Percentiles rank a stretch among this genome's conserved stretches.
phyloP scores from a whole-genome alignment of 805 yeast species.

The Metschnikowia arizonensis region DNA sequence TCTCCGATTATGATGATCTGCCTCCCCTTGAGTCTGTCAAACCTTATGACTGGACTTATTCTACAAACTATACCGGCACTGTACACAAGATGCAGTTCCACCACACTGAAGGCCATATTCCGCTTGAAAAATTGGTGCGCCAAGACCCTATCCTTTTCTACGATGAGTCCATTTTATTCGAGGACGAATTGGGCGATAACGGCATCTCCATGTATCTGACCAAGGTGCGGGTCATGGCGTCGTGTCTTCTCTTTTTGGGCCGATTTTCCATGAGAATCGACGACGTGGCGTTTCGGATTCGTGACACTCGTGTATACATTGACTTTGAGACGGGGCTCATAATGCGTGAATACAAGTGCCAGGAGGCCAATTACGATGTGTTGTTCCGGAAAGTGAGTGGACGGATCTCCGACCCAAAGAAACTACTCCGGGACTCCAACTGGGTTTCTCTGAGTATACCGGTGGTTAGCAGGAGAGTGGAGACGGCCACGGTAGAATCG shows the following conservation, averaged over 20 bases:
- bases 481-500: slow-evolving; percentile 6
- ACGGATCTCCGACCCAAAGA: slow-evolving; percentile 37
- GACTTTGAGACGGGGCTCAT: slow-evolving; percentile 65
- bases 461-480: slow-evolving; percentile 26
- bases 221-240: slow-evolving; percentile 86
- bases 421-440: slow-evolving; percentile 64
- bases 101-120: slow-evolving; percentile 42
- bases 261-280: slow-evolving; percentile 87
- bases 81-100: slow-evolving; percentile 21
- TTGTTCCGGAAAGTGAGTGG: slow-evolving; percentile 25
- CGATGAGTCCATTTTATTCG: slow-evolving; percentile 84
- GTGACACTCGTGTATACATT: slow-evolving; percentile 80
- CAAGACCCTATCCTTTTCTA: slow-evolving; percentile 86
- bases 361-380: slow-evolving; percentile 36
- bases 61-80: slow-evolving; percentile 73
- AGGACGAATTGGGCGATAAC: slow-evolving; percentile 95
- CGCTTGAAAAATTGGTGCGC: slow-evolving; percentile 60
- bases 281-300: slow-evolving; percentile 75
- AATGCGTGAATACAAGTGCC: slow-evolving; percentile 73
- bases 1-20: neutral
- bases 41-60: slow-evolving; percentile 96
- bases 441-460: slow-evolving; percentile 66
- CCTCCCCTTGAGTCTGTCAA: slow-evolving; percentile 55
- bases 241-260: slow-evolving; percentile 66
- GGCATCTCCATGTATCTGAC: slow-evolving; percentile 78